Evolutionary conservation across 768 basidiomycete genomes (phyloP), one percentile per base, ranked within the genome.

Genomic region (Tubosaeta sp.): DNA sequence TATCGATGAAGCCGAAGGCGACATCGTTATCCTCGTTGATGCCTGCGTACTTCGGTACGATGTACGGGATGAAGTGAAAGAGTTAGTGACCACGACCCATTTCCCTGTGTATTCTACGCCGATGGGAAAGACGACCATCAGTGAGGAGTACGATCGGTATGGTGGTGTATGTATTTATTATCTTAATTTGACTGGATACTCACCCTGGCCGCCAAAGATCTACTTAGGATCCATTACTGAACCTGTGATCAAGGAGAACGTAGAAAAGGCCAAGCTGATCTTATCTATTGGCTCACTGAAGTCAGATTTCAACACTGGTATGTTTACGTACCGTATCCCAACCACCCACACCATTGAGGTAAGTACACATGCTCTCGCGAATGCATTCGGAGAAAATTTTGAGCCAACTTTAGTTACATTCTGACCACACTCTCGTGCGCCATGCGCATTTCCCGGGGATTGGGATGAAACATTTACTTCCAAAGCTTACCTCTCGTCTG

Each of bases 221-320:
- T 90, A 90, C 59, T 74, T 90, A 30, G 92, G 91, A 2, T 78
- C 79, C 6, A 75, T 90, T 57, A 84, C 79, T 8, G 76, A 79
- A 38, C 84, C 86, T 0, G 76, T 72, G 22, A 72, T 91, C 56
- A 86, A 82, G 67, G 79, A 83, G 47, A 80, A 76, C 53, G 82
- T 94, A 25, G 91, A 94, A 68, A 72, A 64, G 3, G 83, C 90
- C 4, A 87, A 84, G 56, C 72, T 94, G 38, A 82, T 90, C 45
- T 62, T 94, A 12, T 87, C 86, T 12, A 72, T 94, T 51, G 89
- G 90, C 4, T 52, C 72, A 1, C 71, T 90, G 44, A 81, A 79
- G 63, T 82, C 79, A 41, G 91, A 94, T 66, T 92, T 90, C 74
- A 94, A 94, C 68, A 90, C 88, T 1, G 92, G 90, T 29, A 87